A percentile compares a stretch with the other conserved stretches of the same genome.
Evolutionary conservation across 805 yeast genomes (phyloP).

Genomic region (Cyberlindnera samutprakarnensis): DNA sequence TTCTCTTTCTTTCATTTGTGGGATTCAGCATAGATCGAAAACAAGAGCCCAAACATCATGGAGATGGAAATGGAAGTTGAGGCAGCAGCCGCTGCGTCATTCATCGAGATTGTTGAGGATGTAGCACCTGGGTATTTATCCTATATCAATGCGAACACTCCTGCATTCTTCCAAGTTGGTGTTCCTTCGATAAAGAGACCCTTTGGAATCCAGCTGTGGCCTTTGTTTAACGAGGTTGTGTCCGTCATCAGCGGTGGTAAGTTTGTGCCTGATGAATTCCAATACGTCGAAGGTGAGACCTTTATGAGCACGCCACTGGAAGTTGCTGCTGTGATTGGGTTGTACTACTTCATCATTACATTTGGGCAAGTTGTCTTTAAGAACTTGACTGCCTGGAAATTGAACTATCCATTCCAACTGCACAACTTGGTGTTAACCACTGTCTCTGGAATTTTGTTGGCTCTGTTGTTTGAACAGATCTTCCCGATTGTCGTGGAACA

Average conservation of each 20-base stretch:
- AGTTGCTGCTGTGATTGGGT: constrained; percentile 48
- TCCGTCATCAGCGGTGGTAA: constrained; percentile 38
- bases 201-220: constrained; percentile 69
- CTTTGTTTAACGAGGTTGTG: constrained; percentile 46
- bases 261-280: constrained; percentile 60
- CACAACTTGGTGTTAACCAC: constrained; percentile 75
- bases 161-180: constrained; percentile 33
- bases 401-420: constrained; percentile 71
- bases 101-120: constrained; percentile 13
- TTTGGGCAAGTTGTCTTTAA: constrained; percentile 71
- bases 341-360: constrained; percentile 76
- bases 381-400: constrained; percentile 56
- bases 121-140: constrained; percentile 15
- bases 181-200: constrained; percentile 65
- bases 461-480: constrained; percentile 76
- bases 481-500: constrained; percentile 66
- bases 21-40: too few species aligned
- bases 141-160: constrained; percentile 30
- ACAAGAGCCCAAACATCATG: too few species aligned
- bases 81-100: too few species aligned
- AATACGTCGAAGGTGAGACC: constrained; percentile 56
- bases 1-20: too few species aligned
- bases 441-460: constrained; percentile 56
- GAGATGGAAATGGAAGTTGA: too few species aligned
- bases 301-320: constrained; percentile 60